Base-by-base conservation (phyloP, 768 basidiomycete genomes). In the Tylopilus felleus region DNA sequence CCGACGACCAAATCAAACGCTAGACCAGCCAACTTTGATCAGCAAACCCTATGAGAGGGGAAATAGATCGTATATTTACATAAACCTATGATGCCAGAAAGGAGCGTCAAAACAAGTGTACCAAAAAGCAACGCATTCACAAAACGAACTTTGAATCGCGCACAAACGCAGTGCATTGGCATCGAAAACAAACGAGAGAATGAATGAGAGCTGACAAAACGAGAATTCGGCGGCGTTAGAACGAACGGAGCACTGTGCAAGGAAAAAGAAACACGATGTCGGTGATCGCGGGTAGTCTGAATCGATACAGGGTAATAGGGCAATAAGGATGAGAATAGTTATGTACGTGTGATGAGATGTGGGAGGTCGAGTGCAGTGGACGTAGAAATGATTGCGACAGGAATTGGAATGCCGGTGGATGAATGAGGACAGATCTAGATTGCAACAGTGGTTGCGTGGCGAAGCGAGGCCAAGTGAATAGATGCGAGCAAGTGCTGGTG, bases 291-390 rank as follows among this genome's bases (percentile, higher is more conserved):
- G 52, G 10, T 62, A 54, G 44, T 41, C n/a, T 62, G 60, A 51
- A 54, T 60, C 47, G 65, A 63, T 66, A 65, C 60, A 66, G 50
- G 56, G 56, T 48, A 53, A 60, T 57, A 63, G 48, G 58, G 52
- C 42, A 65, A 65, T 66, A 68, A 65, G 53, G 58, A 62, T 51
- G 60, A 23, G 43, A 52, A 68, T 66, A 66, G 48, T 62, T 56
- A 65, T 65, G 48, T 67, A 63, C 51, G 58, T 62, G 56, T 57
- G 52, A n/a, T 36, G 48, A 42, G 51, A 14, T 36, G 38, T 35
- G 48, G 39, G 48, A 17, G 31, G 16, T 12, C 23, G 45, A 38
- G 29, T 57, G 43, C 29, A 41, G 21, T 17, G 43, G 49, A 29
- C 47, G 21, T 17, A 44, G 47, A 36, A 47, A 29, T 45, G 44